These are phyloP conservation scores for Podospora australis DNA, from an alignment of 495 filamentous ascomycete genomes.

Conservation along the genomic window DNA sequence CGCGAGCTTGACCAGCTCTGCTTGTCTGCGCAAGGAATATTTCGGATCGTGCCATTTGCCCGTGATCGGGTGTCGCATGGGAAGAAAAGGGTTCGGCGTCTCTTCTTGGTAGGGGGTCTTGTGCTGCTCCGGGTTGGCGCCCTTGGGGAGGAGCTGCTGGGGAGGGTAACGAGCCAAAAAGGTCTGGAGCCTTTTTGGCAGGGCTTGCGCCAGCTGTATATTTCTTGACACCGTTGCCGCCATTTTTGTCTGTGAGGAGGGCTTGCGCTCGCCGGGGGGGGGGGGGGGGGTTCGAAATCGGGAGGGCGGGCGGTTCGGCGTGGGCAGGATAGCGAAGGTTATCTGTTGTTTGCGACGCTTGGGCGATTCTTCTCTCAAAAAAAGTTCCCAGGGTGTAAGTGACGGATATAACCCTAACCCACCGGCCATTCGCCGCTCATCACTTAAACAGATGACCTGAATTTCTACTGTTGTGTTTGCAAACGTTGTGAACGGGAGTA, in stretches of 20 bases:
- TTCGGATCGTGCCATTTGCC: constrained; percentile 73
- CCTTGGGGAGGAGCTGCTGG: constrained; percentile 40
- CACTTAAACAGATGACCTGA: no score
- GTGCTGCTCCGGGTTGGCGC: constrained; percentile 35
- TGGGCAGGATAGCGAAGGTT: not conserved
- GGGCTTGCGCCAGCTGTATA: constrained; percentile 55
- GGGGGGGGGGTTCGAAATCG: not conserved
- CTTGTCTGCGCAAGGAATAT: constrained; percentile 79
- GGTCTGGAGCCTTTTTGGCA: constrained; percentile 68
- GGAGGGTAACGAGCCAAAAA: constrained; percentile 92
- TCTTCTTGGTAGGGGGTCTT: constrained; percentile 39
- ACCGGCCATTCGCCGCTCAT: no score
- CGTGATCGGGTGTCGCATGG: constrained; percentile 61
- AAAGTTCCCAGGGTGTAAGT: not conserved
- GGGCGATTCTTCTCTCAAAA: no score
- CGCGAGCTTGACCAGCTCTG: constrained; percentile 85
- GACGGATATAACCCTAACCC: not conserved
- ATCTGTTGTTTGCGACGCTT: no score
- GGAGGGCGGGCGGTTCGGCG: not conserved
- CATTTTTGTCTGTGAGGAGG: constrained; percentile 11
- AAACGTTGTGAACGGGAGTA: no score
- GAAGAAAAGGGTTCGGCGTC: constrained; percentile 67
- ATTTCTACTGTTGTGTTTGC: no score
- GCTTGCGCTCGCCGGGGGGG: not conserved
- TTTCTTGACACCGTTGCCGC: constrained; percentile 34